Evolutionary conservation across 2,329 filamentous ascomycete species (phyloP), one percentile per base, ranked within the genome.

Genomic region (Apiospora malaysiana): DNA sequence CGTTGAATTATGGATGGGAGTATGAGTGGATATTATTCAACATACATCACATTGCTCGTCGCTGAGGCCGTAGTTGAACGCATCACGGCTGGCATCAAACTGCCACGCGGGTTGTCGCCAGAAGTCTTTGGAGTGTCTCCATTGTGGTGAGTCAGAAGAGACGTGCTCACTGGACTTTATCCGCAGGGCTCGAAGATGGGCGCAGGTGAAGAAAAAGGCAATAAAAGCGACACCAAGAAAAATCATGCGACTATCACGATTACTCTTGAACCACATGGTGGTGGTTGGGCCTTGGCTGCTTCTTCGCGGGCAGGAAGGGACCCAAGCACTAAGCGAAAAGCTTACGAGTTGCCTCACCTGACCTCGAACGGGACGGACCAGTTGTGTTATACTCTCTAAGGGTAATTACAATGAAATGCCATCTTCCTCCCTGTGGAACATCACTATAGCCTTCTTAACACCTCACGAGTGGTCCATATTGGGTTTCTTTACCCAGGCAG

Each of bases 201-300:
- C 9, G 6, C 40, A 40, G 32, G 27, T 40, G 9, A 63, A 40
- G 2, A 37, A 40, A 4, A n/a, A 40, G 32, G 21, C 32, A 6
- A 63, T 5, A 3, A 63, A n/a, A 10, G 8, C 32, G 32, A 63
- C 10, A 9, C 18, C 18, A 18, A 63, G 56, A 9, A 63, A 14
- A 21, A 40, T n/a, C 32, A 63, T 40, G 27, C 56, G 56, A 40
- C 32, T 40, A 18, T 63, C 56, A 5, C 56, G 56, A 40, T 63
- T 63, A 32, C 32, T 63, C 27, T 63, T 63, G 56, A 63, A 63
- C 56, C 56, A 63, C 56, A 63, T 63, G 27, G 12, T 63, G 56
- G 10, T 40, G 32, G 32, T 12, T n/a, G 56, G 18, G 56, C 18
- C n/a, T 63, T 12, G 18, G 5, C 32, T 40, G 56, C 10, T n/a